phyloP scores from a whole-genome alignment of 345 rosid genomes.

The Sisymbrium altissimum region DNA sequence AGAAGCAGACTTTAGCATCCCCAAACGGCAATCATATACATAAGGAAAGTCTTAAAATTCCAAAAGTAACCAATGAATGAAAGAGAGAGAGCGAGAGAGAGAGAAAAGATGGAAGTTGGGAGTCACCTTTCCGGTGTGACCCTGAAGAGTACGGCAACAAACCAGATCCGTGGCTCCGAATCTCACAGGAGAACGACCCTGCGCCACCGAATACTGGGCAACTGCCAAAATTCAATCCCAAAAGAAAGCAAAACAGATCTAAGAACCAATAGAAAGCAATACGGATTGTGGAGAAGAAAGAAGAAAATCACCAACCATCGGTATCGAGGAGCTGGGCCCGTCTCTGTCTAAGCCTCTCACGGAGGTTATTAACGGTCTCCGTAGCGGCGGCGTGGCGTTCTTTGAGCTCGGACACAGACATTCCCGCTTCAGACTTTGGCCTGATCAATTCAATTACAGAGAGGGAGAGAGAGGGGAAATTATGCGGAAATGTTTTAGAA shows the following conservation, averaged over 20 bases:
- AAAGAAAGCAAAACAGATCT: too few species aligned
- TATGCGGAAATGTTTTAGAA: neutral
- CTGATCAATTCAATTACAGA: neutral
- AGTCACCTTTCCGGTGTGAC: slow-evolving; percentile 89
- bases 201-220: too few species aligned
- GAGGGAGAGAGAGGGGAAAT: neutral
- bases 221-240: too few species aligned
- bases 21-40: neutral
- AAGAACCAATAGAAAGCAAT: too few species aligned
- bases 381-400: slow-evolving; percentile 75
- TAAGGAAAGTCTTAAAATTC: neutral
- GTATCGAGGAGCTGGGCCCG: too few species aligned
- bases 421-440: slow-evolving; percentile 17
- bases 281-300: too few species aligned
- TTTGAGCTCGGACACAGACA: slow-evolving; percentile 89
- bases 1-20: slow-evolving; percentile 9
- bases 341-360: too few species aligned
- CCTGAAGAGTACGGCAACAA: slow-evolving; percentile 75
- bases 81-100: neutral
- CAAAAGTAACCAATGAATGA: neutral
- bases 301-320: too few species aligned
- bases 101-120: neutral
- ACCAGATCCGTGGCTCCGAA: too few species aligned
- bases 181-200: too few species aligned
- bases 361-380: slow-evolving; percentile 59